Evolutionary conservation across 768 basidiomycete species (phyloP).

Genomic region (Trametes meyenii): DNA sequence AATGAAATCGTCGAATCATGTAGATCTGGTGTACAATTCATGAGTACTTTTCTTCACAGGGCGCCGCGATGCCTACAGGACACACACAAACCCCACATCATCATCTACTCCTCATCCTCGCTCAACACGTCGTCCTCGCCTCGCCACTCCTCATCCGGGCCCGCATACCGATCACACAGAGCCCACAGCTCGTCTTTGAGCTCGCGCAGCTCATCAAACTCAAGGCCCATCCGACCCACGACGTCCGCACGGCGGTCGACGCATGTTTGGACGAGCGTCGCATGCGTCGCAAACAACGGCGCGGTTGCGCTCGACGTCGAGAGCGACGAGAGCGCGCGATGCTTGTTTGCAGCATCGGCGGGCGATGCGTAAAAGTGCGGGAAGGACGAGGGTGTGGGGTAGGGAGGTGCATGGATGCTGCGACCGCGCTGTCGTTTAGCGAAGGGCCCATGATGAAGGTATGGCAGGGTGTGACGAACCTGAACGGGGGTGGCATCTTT

Average conservation of each 20-base stretch:
- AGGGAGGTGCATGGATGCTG: constrained; percentile 54
- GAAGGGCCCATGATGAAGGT: neutral
- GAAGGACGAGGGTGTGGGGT: constrained; percentile 64
- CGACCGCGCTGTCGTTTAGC: constrained; percentile 6
- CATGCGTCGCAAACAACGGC: constrained; percentile 52
- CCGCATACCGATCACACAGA: constrained; percentile 49
- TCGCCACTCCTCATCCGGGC: constrained; percentile 34
- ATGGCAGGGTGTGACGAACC: constrained; percentile 34
- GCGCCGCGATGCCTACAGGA: too few species aligned
- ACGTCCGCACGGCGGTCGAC: constrained; percentile 42
- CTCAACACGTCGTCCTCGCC: constrained; percentile 32
- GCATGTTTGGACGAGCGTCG: constrained; percentile 49
- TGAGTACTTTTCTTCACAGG: too few species aligned
- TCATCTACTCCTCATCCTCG: constrained; percentile 31
- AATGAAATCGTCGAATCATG: too few species aligned
- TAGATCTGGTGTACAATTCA: too few species aligned
- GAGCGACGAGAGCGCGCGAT: constrained; percentile 46
- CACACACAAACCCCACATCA: too few species aligned
- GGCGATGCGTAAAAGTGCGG: constrained; percentile 45
- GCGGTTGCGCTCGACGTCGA: constrained; percentile 45
- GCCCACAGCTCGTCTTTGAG: constrained; percentile 62
- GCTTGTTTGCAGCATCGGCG: neutral
- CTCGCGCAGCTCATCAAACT: constrained; percentile 60
- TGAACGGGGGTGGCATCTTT: constrained; percentile 38
- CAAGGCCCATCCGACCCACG: constrained; percentile 41